These are phyloP conservation scores for Coemansia sp. DNA, from an alignment of 192 early-diverging fungal species.

Conservation along the genomic window DNA sequence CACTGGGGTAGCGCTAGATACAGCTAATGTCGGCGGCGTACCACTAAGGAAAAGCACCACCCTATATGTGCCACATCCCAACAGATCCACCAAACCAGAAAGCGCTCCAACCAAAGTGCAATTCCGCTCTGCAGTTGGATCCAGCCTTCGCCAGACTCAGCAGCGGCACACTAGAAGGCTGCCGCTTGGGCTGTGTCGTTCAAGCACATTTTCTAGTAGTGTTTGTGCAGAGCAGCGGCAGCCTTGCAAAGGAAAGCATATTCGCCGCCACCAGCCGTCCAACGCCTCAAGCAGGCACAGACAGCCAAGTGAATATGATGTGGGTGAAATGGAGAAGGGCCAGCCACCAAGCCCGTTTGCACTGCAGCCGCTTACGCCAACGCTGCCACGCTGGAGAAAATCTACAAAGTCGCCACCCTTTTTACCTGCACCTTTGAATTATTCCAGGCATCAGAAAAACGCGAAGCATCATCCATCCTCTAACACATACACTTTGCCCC, in stretches of 20 bases:
- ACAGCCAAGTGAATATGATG: not conserved
- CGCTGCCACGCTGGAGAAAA: conserved; percentile 30
- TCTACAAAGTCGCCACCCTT: conserved; percentile 1
- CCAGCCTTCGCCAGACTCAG: not conserved
- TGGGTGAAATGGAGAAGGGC: not conserved
- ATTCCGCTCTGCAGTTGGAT: not conserved
- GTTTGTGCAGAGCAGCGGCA: conserved; percentile 1
- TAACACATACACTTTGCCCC: conserved; percentile 6
- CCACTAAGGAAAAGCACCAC: conserved; percentile 1
- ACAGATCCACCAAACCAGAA: not conserved
- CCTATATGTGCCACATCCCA: not conserved
- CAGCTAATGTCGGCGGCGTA: not conserved
- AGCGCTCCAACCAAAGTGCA: not conserved
- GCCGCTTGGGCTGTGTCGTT: conserved; percentile 16
- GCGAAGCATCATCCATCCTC: not conserved
- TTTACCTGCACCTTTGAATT: not conserved
- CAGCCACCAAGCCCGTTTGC: not conserved
- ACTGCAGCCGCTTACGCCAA: conserved; percentile 23
- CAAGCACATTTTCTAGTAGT: conserved; percentile 11
- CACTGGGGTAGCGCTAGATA: not conserved
- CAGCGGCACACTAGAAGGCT: conserved; percentile 3
- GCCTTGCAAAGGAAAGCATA: conserved; percentile 8
- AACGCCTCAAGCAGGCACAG: not conserved
- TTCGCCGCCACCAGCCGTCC: conserved; percentile 26
- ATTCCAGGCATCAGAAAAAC: not conserved